Evolutionary conservation across 2,329 filamentous ascomycete species (phyloP), one percentile per base, ranked within the genome.

Genomic region (Biscogniauxia mediterranea): DNA sequence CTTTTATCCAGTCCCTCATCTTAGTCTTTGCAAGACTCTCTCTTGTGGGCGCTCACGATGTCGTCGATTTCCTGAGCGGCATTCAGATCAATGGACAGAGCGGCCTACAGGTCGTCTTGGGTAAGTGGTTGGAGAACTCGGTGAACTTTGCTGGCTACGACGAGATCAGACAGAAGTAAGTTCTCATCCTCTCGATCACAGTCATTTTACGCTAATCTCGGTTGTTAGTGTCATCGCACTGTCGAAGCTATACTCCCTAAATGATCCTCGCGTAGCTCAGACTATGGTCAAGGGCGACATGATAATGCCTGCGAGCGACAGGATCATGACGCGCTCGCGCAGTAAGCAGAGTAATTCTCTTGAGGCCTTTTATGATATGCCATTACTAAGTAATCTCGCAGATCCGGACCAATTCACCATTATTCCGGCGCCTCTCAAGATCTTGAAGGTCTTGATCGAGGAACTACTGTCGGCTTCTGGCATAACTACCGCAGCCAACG

Each of bases 131-230:
- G 0, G 95, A 98, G 79, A 97, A 98, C 76, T 97, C 93, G 3
- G 86, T 96, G 76, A 96, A 90, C 76, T 99, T 99, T 77, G 93
- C 93, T n/a, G 95, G 95, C 13, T 99, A 97, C 70, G 93, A 98
- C 70, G 94, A 97, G 76, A 98, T 98, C 69, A 87, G 93, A 68
- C 92, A 97, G 76, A 99, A 98, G 91, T 93, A 80, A 76, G 88
- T 80, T n/a, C 32, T 21, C 7, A 1, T n/a, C 0, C 13, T 9
- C 26, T 6, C 15, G 17, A 19, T 20, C 7, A 56, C 21, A 55
- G 32, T 32, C 11, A n/a, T 60, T 9, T n/a, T 11, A 52, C 63
- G 55, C 77, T 80, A 70, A 81, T 66, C 26, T 53, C 46, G 17
- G 19, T 42, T 52, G 6, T 69, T 32, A 94, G 91, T 72, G 92